These are phyloP conservation scores for Fragaria vesca DNA, from an alignment of 306 rosid genomes.

Conservation along the genomic window DNA sequence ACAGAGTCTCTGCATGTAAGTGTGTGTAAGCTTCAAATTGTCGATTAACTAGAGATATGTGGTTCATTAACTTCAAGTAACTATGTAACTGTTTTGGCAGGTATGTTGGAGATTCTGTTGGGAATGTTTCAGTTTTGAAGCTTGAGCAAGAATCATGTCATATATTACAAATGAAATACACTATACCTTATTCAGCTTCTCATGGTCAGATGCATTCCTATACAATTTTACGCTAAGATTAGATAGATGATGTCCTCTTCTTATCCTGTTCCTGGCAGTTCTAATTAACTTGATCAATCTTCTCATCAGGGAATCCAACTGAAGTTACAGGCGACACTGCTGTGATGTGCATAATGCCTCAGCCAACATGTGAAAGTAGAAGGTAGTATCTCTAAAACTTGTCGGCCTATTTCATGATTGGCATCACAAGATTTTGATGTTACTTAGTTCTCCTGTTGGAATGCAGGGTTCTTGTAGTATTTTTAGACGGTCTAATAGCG, in stretches of 20 bases:
- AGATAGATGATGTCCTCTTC: background rate
- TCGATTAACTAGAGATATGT: background rate
- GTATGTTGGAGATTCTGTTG: conserved; percentile 67
- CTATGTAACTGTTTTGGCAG: conserved; percentile 42
- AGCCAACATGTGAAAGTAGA: conserved; percentile 72
- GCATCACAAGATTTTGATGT: background rate
- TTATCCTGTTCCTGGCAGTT: background rate
- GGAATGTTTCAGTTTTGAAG: conserved; percentile 70
- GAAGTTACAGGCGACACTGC: conserved; percentile 44
- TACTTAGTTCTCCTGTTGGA: conserved; percentile 14
- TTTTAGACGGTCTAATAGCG: conserved; percentile 56
- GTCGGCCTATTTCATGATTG: background rate
- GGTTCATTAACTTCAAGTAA: conserved; percentile 1
- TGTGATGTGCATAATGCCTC: conserved; percentile 64
- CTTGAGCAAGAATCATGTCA: conserved; percentile 56
- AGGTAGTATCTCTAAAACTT: conserved; percentile 50
- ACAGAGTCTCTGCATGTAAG: conserved; percentile 66
- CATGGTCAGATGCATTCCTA: conserved; percentile 50
- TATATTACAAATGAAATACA: conserved; percentile 55
- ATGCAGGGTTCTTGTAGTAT: conserved; percentile 70
- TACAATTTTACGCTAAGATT: background rate
- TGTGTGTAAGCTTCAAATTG: conserved; percentile 12
- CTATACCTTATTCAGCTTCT: conserved; percentile 63
- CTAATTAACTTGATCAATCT: conserved; percentile 14
- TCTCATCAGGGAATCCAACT: conserved; percentile 50